Conservation (phyloP, 2,329 filamentous ascomycete species). For the Helotiales sp. region DNA sequence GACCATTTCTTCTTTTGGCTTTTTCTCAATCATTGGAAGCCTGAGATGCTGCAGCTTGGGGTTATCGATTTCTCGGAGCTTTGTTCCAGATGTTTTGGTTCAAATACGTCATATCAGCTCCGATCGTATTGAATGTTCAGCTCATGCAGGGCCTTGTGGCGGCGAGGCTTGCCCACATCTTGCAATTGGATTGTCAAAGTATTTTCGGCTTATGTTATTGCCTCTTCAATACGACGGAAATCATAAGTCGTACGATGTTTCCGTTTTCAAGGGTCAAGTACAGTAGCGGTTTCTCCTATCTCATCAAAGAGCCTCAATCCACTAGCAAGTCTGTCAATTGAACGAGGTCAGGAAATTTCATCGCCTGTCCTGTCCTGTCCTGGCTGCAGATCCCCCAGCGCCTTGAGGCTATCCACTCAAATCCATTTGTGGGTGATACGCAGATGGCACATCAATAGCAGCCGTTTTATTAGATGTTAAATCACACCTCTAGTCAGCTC, state of each 20-base stretch:
- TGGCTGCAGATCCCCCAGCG: conserved; percentile 4
- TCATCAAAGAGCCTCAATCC: not conserved
- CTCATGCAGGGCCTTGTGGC: conserved; percentile 8
- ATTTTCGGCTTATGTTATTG: not conserved
- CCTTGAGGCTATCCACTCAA: not conserved
- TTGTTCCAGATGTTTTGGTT: conserved; percentile 1
- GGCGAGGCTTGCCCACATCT: not conserved
- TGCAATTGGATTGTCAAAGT: not conserved
- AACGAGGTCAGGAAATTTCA: not conserved
- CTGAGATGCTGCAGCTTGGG: not conserved
- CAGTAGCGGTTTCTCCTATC: not conserved
- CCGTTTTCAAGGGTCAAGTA: not conserved
- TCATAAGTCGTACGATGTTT: conserved; percentile 2
- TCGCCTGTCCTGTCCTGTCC: not conserved
- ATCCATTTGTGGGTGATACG: conserved; percentile 19
- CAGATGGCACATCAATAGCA: conserved; percentile 20
- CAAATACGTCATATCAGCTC: conserved; percentile 5
- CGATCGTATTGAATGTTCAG: conserved; percentile 9
- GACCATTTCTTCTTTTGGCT: not conserved
- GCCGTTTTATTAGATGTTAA: conserved; percentile 15
- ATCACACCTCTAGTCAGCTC: conserved; percentile 11
- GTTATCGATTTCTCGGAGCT: not conserved
- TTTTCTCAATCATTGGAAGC: not conserved
- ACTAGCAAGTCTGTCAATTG: not conserved
- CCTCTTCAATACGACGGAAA: not conserved